Base-by-base conservation (phyloP, 2,329 filamentous ascomycete genomes). In the Verticillium alfalfae region DNA sequence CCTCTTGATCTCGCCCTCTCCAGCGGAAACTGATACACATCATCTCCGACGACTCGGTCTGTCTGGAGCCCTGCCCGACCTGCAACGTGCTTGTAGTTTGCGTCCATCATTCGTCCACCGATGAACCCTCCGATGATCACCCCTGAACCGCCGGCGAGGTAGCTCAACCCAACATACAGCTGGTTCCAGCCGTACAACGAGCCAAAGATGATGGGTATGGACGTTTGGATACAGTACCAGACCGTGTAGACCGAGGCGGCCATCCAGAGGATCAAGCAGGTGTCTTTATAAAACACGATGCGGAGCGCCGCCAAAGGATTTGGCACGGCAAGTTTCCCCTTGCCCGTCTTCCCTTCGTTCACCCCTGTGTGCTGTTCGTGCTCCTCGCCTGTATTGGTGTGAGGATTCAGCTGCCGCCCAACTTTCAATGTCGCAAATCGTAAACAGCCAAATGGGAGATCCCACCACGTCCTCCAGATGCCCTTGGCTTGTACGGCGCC, bases 401-500 rank as follows among this genome's bases (percentile, higher is more conserved):
- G 26, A 31, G 26, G 26, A 31, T 31, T 39, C 6, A 39, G 13
- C 13, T 39, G 5, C 10, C 38, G 38, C 38, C 26, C 26, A 31
- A 5, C 26, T 31, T 31, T 31, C 26, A 31, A 31, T 5, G 26
- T 31, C 26, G 26, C 26, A 31, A 5, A 5, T 31, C 4, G 26
- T 31, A 31, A 31, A 5, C 26, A 31, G 26, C 26, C 26, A 5
- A 31, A 31, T 5, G 5, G 26, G 26, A 31, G 26, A 4, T 45
- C 39, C 39, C 39, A 45, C 39, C 39, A 45, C 16, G 39, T n/a
- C n/a, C 16, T 45, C 39, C 39, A n/a, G 16, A 45, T 18, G 3
- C 15, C n/a, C 4, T 8, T 26, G 18, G 45, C 45, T 9, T 10
- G 16, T 5, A 52, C 18, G 66, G 61, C 16, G 12, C 79, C 81